Percentiles rank a stretch among this genome's conserved stretches.
Conservation (phyloP, 1,139 yeast genomes). For the Candida gigantensis region DNA sequence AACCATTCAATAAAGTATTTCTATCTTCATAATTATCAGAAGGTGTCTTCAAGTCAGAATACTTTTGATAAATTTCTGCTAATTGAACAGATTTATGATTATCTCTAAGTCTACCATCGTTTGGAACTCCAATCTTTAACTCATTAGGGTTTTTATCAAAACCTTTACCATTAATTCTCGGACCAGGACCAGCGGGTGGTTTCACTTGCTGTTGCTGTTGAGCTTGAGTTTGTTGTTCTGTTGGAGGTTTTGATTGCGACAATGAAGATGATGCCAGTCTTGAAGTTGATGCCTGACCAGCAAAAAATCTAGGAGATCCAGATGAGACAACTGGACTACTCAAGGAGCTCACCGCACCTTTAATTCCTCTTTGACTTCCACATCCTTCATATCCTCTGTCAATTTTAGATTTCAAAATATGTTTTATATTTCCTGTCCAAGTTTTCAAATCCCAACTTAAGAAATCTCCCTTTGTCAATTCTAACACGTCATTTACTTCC, state of each 20-base stretch:
- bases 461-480: conserved; percentile 24
- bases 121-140: conserved; percentile 12
- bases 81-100: conserved; percentile 41
- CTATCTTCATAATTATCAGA: conserved; percentile 41
- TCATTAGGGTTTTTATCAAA: conserved; percentile 14
- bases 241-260: conserved; percentile 2
- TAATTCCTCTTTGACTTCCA: conserved; percentile 65
- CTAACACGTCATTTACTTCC: conserved; percentile 34
- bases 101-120: conserved; percentile 6
- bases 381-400: conserved; percentile 81
- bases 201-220: conserved; percentile 2
- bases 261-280: conserved; percentile 7
- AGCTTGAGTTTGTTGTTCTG: too few relatives aligned
- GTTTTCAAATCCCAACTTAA: conserved; percentile 63
- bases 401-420: conserved; percentile 62
- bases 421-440: conserved; percentile 71
- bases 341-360: conserved; percentile 57
- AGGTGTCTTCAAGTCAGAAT: conserved; percentile 43
- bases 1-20: conserved; percentile 38
- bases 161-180: conserved; percentile 9
- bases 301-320: conserved; percentile 11
- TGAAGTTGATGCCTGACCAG: conserved; percentile 2
- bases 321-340: conserved; percentile 26
- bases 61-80: conserved; percentile 48
- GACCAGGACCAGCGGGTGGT: conserved; percentile 9